A percentile compares a stretch with the other conserved stretches of the same genome.
Conservation (phyloP, 352 stramenopile species). For the Hyaloperonospora brassicae region DNA sequence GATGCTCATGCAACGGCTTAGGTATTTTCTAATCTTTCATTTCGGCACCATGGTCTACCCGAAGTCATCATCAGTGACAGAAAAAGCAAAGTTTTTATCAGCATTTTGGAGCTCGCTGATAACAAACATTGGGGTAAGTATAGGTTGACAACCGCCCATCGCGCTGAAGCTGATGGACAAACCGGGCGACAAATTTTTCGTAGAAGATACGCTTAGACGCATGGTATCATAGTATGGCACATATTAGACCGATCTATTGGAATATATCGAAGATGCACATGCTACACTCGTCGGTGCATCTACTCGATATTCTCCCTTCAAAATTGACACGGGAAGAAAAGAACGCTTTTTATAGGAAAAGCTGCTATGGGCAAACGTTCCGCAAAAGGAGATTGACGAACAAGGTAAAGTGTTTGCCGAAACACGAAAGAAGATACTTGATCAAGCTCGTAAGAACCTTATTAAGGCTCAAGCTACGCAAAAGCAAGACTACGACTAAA, state of each 20-base stretch:
- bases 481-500: not conserved
- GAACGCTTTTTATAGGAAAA: not conserved
- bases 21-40: conserved; percentile 7
- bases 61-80: conserved; percentile 1
- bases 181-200: conserved; percentile 4
- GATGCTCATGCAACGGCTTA: conserved; percentile 12
- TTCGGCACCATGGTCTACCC: conserved; percentile 1
- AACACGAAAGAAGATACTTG: not conserved
- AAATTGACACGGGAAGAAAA: not conserved
- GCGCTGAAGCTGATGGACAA: conserved; percentile 6
- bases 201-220: conserved; percentile 9
- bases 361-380: not conserved
- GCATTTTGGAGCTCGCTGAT: conserved; percentile 10
- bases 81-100: conserved; percentile 3
- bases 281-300: conserved; percentile 2
- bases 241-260: conserved; percentile 4
- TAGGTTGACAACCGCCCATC: conserved; percentile 6
- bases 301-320: not conserved
- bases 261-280: conserved; percentile 8
- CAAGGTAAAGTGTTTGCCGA: no score
- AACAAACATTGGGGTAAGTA: conserved; percentile 3
- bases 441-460: not conserved
- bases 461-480: not conserved
- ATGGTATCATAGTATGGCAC: conserved; percentile 10
- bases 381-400: not conserved